Conservation (phyloP, 768 basidiomycete genomes). For the Kwoniella dejecticola region DNA sequence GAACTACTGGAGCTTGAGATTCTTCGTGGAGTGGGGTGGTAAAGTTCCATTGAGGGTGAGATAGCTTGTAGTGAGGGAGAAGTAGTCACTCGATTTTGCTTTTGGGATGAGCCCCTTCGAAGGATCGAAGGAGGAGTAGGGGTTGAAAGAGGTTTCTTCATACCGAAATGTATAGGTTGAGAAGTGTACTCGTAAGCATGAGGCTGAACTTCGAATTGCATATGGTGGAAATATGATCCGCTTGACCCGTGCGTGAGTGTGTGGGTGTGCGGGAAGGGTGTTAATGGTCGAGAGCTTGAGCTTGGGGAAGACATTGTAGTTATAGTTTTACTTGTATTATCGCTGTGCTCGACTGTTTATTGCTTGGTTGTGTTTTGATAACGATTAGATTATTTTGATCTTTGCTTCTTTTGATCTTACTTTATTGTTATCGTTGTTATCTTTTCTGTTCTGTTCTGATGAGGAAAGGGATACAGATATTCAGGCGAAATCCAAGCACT, state of each 20-base stretch:
- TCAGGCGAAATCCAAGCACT: background rate
- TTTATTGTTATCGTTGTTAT: slow-evolving; percentile 3
- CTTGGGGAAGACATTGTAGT: background rate
- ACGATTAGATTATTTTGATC: background rate
- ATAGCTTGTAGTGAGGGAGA: slow-evolving; percentile 8
- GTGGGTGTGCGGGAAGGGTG: slow-evolving; percentile 36
- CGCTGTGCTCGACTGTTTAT: background rate
- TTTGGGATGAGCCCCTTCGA: slow-evolving; percentile 26
- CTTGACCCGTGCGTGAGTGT: slow-evolving; percentile 11
- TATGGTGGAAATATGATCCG: slow-evolving; percentile 10
- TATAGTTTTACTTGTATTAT: background rate
- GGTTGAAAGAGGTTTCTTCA: slow-evolving; percentile 18
- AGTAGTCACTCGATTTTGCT: background rate
- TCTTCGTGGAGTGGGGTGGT: slow-evolving; percentile 12
- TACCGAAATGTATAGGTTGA: slow-evolving; percentile 37
- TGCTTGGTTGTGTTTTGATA: background rate
- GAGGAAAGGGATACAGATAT: background rate
- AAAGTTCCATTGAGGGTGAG: background rate
- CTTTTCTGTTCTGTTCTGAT: slow-evolving; percentile 7
- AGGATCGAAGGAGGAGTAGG: slow-evolving; percentile 44
- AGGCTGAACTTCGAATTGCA: slow-evolving; percentile 14
- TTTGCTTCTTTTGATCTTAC: background rate
- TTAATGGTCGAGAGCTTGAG: slow-evolving; percentile 9
- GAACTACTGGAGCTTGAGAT: background rate
- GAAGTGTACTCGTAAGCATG: slow-evolving; percentile 21